A percentile compares a stretch with the other conserved stretches of the same genome.
phyloP scores from a whole-genome alignment of 2,329 filamentous ascomycete species.

The Pseudophaeomoniella oleicola region DNA sequence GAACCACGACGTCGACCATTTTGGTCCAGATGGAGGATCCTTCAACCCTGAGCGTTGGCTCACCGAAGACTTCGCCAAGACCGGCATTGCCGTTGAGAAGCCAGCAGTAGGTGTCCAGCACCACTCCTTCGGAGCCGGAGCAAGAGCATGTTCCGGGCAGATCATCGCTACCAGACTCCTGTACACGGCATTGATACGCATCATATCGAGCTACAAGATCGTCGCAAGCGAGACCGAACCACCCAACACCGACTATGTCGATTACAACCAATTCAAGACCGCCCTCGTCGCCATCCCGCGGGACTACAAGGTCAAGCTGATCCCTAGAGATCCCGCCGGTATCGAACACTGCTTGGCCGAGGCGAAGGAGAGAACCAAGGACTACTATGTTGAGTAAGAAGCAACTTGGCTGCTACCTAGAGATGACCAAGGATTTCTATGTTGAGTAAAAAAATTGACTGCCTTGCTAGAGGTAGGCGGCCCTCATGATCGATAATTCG shows the following conservation, averaged over 20 bases:
- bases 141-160: conserved; percentile 42
- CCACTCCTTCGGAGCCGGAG: conserved; percentile 42
- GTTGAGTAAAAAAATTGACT: no score
- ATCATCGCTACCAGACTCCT: conserved; percentile 43
- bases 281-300: conserved; percentile 45
- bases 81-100: conserved; percentile 22
- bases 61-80: conserved; percentile 27
- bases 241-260: conserved; percentile 47
- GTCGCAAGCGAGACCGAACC: conserved; percentile 32
- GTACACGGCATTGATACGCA: conserved; percentile 37
- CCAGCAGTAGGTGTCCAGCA: conserved; percentile 36
- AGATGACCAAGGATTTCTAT: no score
- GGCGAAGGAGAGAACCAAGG: conserved; percentile 31
- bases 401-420: no score
- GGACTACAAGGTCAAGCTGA: conserved; percentile 42
- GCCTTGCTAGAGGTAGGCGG: no score
- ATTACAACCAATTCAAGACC: conserved; percentile 46
- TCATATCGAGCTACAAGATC: conserved; percentile 40
- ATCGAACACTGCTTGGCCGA: conserved; percentile 24
- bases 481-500: no score
- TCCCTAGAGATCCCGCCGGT: conserved; percentile 30
- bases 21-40: conserved; percentile 35
- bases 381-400: conserved; percentile 11
- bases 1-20: conserved; percentile 52
- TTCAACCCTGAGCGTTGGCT: conserved; percentile 57